Percentiles rank a stretch among this genome's conserved stretches.
These are phyloP conservation scores for Malassezia equina DNA, from an alignment of 1,284 basidiomycete species.

Conservation along the genomic window DNA sequence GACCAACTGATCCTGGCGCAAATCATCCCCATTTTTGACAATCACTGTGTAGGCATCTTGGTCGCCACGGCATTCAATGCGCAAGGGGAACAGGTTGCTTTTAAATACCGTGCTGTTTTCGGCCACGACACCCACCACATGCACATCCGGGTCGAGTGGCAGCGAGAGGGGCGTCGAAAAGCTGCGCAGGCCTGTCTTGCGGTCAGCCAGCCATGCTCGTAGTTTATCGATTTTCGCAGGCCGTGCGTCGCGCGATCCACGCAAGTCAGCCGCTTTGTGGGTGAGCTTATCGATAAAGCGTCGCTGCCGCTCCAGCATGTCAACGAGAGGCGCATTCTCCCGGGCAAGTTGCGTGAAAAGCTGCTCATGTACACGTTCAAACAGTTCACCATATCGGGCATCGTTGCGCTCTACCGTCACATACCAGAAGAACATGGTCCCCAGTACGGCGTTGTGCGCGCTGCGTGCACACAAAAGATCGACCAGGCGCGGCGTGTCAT, in stretches of 20 bases:
- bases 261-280: conserved; percentile 71
- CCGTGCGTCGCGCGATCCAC: conserved; percentile 78
- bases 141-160: conserved; percentile 74
- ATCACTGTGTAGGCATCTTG: conserved; percentile 65
- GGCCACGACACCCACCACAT: conserved; percentile 71
- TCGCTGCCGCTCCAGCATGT: conserved; percentile 58
- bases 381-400: conserved; percentile 68
- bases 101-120: conserved; percentile 95
- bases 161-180: conserved; percentile 50
- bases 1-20: conserved; percentile 93
- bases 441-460: conserved; percentile 69
- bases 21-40: conserved; percentile 97
- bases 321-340: background rate
- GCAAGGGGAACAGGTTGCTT: conserved; percentile 83
- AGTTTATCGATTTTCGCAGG: conserved; percentile 96
- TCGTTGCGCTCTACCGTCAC: conserved; percentile 85
- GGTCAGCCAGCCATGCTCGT: conserved; percentile 67
- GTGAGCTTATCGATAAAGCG: conserved; percentile 67
- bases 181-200: conserved; percentile 59
- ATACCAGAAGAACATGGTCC: conserved; percentile 93
- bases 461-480: conserved; percentile 73
- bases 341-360: background rate
- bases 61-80: conserved; percentile 61
- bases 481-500: conserved; percentile 12
- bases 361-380: conserved; percentile 69